Base-by-base conservation (phyloP, 2,329 filamentous ascomycete genomes). In the Ascochyta pisi region DNA sequence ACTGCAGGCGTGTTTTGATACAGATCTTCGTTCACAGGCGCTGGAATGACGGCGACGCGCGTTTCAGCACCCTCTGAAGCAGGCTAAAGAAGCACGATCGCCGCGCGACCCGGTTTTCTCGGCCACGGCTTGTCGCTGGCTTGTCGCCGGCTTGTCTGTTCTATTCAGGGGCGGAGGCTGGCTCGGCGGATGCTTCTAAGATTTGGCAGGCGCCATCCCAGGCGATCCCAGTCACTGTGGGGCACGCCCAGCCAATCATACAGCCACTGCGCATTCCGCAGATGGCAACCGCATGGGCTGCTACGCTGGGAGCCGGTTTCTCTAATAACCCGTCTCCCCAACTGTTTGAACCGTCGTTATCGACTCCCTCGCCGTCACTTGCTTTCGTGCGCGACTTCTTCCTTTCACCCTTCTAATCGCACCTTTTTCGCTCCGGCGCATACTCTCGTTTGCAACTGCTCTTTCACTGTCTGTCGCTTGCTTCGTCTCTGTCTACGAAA, bases 11-110 rank as follows among this genome's bases (percentile, higher is more conserved):
- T 31, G 6, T 40, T 53, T 52, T 52, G 49, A 62, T 62, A 59
- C 56, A 47, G 59, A 62, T 62, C 59, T 35, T 47, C 56, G 26
- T 39, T 23, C 26, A 50, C 33, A 35, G 37, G 34, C 53, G 31
- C 34, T 46, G 41, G 43, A 44, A 55, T 46, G 51, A 54, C 40
- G 26, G 50, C 44, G 53, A 60, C 52, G 58, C 52, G 60, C 48
- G 63, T 66, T 66, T 66, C 60, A 63, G 35, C 40, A 26, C 9
- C 39, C 16, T 52, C 39, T 60, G 52, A 57, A 27, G 57, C 54
- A 52, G 41, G 41, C 60, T 41, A 54, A 51, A 47, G 41, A 57
- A 58, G 60, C 45, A 43, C 43, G 51, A 50, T 63, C 55, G 54
- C 50, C 54, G 52, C 43, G 57, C 33, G 39, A 42, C 50, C 48